These are phyloP conservation scores for Fusarium armeniacum DNA, from an alignment of 2,329 filamentous ascomycete genomes.

Conservation along the genomic window DNA sequence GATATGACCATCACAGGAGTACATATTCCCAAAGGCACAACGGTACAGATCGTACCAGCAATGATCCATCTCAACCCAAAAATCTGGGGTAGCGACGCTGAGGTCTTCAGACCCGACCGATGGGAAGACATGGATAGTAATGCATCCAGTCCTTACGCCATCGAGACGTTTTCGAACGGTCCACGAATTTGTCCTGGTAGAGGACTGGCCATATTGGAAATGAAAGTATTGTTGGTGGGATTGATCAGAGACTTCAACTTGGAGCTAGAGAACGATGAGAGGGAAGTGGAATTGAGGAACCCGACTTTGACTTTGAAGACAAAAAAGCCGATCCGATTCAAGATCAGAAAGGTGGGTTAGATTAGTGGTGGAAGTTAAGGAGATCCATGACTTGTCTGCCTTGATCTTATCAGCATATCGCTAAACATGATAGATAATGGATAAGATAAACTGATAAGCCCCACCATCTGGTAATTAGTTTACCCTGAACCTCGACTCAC, in stretches of 20 bases:
- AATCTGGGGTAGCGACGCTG: slow-evolving; percentile 22
- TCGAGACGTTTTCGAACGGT: slow-evolving; percentile 25
- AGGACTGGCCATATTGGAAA: slow-evolving; percentile 23
- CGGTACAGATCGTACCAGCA: slow-evolving; percentile 20
- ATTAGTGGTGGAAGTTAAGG: neutral
- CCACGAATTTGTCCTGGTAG: slow-evolving; percentile 35
- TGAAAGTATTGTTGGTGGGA: slow-evolving; percentile 21
- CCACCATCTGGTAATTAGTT: neutral
- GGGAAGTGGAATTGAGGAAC: slow-evolving; percentile 11
- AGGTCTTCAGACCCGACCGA: slow-evolving; percentile 7
- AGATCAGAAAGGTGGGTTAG: neutral
- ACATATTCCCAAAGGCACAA: slow-evolving; percentile 25
- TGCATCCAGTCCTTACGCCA: slow-evolving; percentile 9
- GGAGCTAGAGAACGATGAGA: neutral
- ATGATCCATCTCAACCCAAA: slow-evolving; percentile 27
- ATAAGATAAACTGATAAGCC: neutral
- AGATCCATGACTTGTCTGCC: neutral
- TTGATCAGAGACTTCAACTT: slow-evolving; percentile 23
- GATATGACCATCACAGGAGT: slow-evolving; percentile 8
- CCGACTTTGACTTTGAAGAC: slow-evolving; percentile 24
- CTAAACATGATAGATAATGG: no score
- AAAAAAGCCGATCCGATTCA: neutral
- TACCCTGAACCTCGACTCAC: neutral
- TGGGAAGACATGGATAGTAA: slow-evolving; percentile 1
- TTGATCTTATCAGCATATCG: neutral